A percentile compares a stretch with the other conserved stretches of the same genome.
Evolutionary conservation across 176 grass and related monocot genomes (phyloP).

Genomic region (Zea mays): Zm-B73-REFERENCE-NAM-5.0 NC_050099.1:225209501-225210000

Average conservation of each 20-base stretch:
- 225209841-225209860: slow-evolving; percentile 40
- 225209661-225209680: background rate
- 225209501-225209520: too few species aligned
- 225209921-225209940: slow-evolving; percentile 28
- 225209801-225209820: slow-evolving; percentile 43
- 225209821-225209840: slow-evolving; percentile 27
- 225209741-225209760: slow-evolving; percentile 23
- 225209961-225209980: slow-evolving; percentile 20
- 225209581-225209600: background rate
- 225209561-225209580: background rate
- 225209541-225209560: background rate
- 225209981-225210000: slow-evolving; percentile 31
- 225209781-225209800: slow-evolving; percentile 24
- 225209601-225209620: background rate
- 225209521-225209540: too few species aligned
- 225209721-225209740: slow-evolving; percentile 20
- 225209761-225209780: slow-evolving; percentile 32
- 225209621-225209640: background rate
- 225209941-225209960: slow-evolving; percentile 20
- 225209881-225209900: slow-evolving; percentile 35
- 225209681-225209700: background rate
- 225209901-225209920: slow-evolving; percentile 31
- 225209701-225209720: slow-evolving; percentile 3
- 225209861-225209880: slow-evolving; percentile 26
- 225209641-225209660: background rate